Evolutionary conservation across 2,329 filamentous ascomycete genomes (phyloP).

Genomic region (Colletotrichum abscissum): DNA sequence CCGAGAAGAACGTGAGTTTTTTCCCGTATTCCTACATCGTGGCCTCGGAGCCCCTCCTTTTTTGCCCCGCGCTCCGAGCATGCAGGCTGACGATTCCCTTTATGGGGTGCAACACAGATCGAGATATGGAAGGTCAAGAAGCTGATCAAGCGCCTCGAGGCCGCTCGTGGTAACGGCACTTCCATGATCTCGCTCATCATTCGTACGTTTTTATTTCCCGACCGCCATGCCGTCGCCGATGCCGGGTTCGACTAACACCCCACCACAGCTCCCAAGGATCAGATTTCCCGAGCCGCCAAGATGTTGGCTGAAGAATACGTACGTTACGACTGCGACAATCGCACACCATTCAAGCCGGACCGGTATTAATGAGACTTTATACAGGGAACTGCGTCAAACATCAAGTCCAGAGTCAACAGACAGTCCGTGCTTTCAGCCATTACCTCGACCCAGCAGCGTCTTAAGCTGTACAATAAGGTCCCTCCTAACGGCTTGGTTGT

Average conservation of each 20-base stretch:
- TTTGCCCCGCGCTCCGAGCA: constrained; percentile 33
- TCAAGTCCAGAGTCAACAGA: constrained; percentile 99
- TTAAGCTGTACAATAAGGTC: constrained; percentile 99
- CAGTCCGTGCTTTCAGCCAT: constrained; percentile 98
- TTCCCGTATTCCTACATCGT: constrained; percentile 12
- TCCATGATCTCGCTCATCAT: constrained; percentile 99
- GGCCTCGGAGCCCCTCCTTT: constrained; percentile 31
- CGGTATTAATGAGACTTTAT: constrained; percentile 40
- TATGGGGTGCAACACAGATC: constrained; percentile 57
- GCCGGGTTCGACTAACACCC: constrained; percentile 35
- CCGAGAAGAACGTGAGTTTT: constrained; percentile 88
- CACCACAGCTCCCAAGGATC: constrained; percentile 88
- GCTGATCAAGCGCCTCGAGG: constrained; percentile 97
- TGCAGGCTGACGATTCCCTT: constrained; percentile 35
- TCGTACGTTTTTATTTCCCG: constrained; percentile 63
- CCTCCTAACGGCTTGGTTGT: constrained; percentile 97
- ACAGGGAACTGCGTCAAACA: constrained; percentile 97
- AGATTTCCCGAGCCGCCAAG: constrained; percentile 94
- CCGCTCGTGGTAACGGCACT: constrained; percentile 97
- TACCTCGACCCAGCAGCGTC: constrained; percentile 97
- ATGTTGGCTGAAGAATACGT: constrained; percentile 99
- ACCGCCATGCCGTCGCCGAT: neutral
- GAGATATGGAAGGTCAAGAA: constrained; percentile 99
- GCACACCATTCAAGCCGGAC: constrained; percentile 17
- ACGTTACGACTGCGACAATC: constrained; percentile 50